Evolutionary conservation across 805 yeast genomes (phyloP).

Genomic region (Candida broadrunensis): DNA sequence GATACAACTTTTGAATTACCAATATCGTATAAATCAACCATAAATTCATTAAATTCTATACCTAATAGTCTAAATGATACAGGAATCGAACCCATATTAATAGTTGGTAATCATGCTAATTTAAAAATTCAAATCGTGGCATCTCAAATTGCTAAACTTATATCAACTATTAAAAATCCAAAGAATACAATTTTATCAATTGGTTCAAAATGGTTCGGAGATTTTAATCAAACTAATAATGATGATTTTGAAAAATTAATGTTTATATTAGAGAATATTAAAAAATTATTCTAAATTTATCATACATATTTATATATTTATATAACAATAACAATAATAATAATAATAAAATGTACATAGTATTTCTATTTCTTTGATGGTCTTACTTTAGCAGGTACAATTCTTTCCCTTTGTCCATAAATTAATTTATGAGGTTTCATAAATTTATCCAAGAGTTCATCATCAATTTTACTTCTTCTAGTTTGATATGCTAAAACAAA

Average conservation of each 20-base stretch:
- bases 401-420: constrained; percentile 71
- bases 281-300: constrained; percentile 7
- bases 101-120: constrained; percentile 48
- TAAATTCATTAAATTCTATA: constrained; percentile 13
- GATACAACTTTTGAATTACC: constrained; percentile 51
- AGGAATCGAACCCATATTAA: constrained; percentile 44
- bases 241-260: constrained; percentile 47
- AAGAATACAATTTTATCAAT: constrained; percentile 43
- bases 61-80: constrained; percentile 14
- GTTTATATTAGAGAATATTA: constrained; percentile 35
- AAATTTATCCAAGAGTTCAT: constrained; percentile 58
- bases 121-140: constrained; percentile 47
- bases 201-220: constrained; percentile 47
- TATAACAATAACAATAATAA: neutral
- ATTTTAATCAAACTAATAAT: constrained; percentile 19
- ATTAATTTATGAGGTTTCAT: constrained; percentile 83
- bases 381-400: constrained; percentile 61
- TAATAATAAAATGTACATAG: neutral
- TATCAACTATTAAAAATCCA: constrained; percentile 25
- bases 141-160: constrained; percentile 45
- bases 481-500: constrained; percentile 83
- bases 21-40: constrained; percentile 17
- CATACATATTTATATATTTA: neutral
- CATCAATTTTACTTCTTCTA: constrained; percentile 64
- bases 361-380: constrained; percentile 31